Conservation (phyloP, 768 basidiomycete genomes). For the Collybiopsis confluens region DNA sequence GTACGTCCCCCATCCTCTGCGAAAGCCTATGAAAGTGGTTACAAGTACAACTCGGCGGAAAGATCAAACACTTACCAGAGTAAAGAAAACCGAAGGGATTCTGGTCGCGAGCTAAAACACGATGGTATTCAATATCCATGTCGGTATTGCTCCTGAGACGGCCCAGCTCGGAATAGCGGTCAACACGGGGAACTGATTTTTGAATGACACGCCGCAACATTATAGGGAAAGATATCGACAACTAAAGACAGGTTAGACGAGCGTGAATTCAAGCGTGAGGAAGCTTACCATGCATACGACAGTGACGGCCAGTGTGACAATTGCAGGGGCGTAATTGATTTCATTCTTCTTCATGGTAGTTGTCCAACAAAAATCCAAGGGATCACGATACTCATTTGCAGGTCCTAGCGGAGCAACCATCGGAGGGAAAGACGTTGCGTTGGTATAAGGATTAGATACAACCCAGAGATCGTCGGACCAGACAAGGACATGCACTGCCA, state of each 20-base stretch:
- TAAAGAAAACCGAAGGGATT: slow-evolving; percentile 74
- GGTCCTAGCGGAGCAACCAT: slow-evolving; percentile 50
- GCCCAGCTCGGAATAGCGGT: slow-evolving; percentile 70
- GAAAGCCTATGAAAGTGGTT: slow-evolving; percentile 46
- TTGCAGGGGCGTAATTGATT: slow-evolving; percentile 62
- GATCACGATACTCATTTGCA: slow-evolving; percentile 48
- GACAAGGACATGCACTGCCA: slow-evolving; percentile 71
- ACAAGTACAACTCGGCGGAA: not conserved
- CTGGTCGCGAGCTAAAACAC: slow-evolving; percentile 55
- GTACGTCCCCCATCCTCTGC: slow-evolving; percentile 65
- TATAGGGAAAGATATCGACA: slow-evolving; percentile 69
- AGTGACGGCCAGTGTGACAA: slow-evolving; percentile 53
- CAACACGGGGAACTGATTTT: slow-evolving; percentile 58
- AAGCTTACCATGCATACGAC: slow-evolving; percentile 48
- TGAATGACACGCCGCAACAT: slow-evolving; percentile 53
- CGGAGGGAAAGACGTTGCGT: slow-evolving; percentile 50
- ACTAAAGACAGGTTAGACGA: slow-evolving; percentile 27
- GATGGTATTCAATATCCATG: slow-evolving; percentile 67
- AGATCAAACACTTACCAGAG: slow-evolving; percentile 37
- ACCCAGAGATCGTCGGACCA: slow-evolving; percentile 79
- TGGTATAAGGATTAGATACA: slow-evolving; percentile 63
- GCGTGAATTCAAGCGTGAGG: not conserved
- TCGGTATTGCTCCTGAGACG: slow-evolving; percentile 49
- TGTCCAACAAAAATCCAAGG: slow-evolving; percentile 74
- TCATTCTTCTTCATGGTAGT: slow-evolving; percentile 71